Base-by-base conservation (phyloP, 768 basidiomycete genomes). In the Megacollybia marginata region DNA sequence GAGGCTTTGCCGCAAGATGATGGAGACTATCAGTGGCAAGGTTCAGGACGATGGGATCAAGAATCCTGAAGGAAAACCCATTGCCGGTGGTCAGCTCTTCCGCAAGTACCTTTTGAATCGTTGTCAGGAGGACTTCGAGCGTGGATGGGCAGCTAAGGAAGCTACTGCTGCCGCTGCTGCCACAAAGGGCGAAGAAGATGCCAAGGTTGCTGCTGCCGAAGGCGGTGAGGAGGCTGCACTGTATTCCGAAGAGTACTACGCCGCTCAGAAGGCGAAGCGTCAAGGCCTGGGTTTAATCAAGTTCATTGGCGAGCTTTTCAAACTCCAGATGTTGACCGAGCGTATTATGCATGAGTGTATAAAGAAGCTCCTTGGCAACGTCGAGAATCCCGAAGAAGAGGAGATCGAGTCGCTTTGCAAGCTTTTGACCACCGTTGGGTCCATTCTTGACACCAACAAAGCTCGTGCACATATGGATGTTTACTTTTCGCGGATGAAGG, bases 301-400 rank as follows among this genome's bases (percentile, higher is more conserved):
- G 67, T 94, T 99, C 71, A 97, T 98, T 55, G 94, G 95, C 55
- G 95, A 99, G 70, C 74, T 98, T 48, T 99, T 92, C 85, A 97
- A 97, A 72, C 74, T 99, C n/a, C 88, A 91, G 69, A 96, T 97
- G 92, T 74, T 98, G 48, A 93, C 92, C 44, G 92, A 93, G 71
- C 85, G 92, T 57, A 95, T 98, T 71, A 99, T 98, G 90, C 89
- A 93, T 73, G 89, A 92, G 68, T 99, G 95, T 74, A 84, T 97
- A 63, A 92, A 92, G 79, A 93, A 95, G 70, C 78, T 97, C 11
- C 74, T 98, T 11, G 80, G 85, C 48, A 97, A 99, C 62, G 86
- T 95, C 50, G 85, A 92, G 57, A 89, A 91, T 59, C 96, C 93
- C 0, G 93, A 97, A 61, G 95, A 98, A 69, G 95, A 97, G 70